Evolutionary conservation across 1,284 basidiomycete genomes (phyloP).

Genomic region (Porogramme epimiltina): DNA sequence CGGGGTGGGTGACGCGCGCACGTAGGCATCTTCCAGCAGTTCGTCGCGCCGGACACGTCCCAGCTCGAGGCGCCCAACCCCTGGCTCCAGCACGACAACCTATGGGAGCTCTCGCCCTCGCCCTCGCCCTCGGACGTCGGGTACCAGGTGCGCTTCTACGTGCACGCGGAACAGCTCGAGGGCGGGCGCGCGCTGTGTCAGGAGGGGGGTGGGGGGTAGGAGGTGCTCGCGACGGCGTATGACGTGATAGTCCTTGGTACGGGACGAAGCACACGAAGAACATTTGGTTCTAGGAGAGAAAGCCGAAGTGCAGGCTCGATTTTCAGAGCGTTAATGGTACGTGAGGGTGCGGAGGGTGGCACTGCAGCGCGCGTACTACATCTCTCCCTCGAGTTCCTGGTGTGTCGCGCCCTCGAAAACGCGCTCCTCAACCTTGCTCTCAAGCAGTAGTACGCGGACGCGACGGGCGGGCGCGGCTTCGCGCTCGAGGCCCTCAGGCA

Average conservation of each 20-base stretch:
- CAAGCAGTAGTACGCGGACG: too few species aligned
- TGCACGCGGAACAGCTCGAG: too few species aligned
- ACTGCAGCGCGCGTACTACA: too few species aligned
- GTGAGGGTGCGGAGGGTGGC: too few species aligned
- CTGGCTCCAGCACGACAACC: slow-evolving; percentile 87
- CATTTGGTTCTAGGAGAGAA: slow-evolving; percentile 80
- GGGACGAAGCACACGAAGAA: slow-evolving; percentile 79
- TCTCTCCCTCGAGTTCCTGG: too few species aligned
- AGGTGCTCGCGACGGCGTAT: slow-evolving; percentile 88
- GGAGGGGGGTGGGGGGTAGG: slow-evolving; percentile 79
- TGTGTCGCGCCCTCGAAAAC: too few species aligned
- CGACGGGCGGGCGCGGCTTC: too few species aligned
- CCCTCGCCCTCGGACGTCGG: slow-evolving; percentile 80
- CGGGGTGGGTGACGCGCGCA: neutral
- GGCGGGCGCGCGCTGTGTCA: too few species aligned
- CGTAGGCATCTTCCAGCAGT: slow-evolving; percentile 83
- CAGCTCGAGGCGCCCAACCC: slow-evolving; percentile 93
- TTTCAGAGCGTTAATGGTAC: slow-evolving; percentile 91
- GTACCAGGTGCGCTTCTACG: too few species aligned
- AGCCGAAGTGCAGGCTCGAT: slow-evolving; percentile 91
- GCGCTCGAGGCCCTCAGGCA: too few species aligned
- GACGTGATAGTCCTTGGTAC: slow-evolving; percentile 92
- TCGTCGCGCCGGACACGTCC: slow-evolving; percentile 79
- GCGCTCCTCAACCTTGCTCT: too few species aligned
- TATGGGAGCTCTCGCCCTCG: slow-evolving; percentile 95